Evolutionary conservation across 2,329 filamentous ascomycete genomes (phyloP).

Genomic region (Diaporthe ilicicola): DNA sequence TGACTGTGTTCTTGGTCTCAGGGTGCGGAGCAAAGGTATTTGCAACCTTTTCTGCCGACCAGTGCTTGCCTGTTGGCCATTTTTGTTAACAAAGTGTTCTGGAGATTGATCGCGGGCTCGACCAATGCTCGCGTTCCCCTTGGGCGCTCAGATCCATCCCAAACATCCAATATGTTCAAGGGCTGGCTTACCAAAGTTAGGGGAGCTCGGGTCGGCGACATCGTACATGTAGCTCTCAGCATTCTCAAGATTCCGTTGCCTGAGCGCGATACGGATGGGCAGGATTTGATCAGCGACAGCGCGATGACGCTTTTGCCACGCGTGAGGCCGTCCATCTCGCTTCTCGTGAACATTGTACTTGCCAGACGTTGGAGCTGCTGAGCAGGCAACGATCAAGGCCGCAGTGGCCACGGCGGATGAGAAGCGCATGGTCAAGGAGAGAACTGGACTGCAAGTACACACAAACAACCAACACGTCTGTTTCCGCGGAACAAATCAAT

Average conservation of each 20-base stretch:
- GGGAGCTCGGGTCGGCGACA: constrained; percentile 28
- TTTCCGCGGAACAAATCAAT: background rate
- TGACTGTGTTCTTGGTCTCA: constrained; percentile 44
- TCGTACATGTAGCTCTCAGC: constrained; percentile 28
- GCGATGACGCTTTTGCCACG: constrained; percentile 27
- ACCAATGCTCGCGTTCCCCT: background rate
- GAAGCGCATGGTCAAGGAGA: constrained; percentile 15
- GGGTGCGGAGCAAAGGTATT: constrained; percentile 48
- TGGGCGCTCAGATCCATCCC: too few species aligned
- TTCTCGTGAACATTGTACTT: constrained; percentile 29
- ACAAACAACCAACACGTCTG: background rate
- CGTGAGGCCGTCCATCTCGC: constrained; percentile 24
- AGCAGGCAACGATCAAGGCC: constrained; percentile 13
- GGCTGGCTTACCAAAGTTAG: constrained; percentile 23
- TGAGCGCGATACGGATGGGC: constrained; percentile 29
- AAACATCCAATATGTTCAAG: background rate
- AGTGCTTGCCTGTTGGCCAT: constrained; percentile 47
- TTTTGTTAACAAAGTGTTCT: constrained; percentile 39
- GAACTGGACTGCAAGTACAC: background rate
- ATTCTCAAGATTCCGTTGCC: constrained; percentile 27
- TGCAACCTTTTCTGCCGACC: constrained; percentile 46
- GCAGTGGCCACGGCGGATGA: constrained; percentile 18
- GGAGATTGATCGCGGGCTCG: background rate
- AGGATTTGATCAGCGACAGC: constrained; percentile 25
- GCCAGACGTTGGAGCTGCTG: constrained; percentile 21